Base-by-base conservation (phyloP, 257 asterid genomes). In the Nicotiana noctiflora region DNA sequence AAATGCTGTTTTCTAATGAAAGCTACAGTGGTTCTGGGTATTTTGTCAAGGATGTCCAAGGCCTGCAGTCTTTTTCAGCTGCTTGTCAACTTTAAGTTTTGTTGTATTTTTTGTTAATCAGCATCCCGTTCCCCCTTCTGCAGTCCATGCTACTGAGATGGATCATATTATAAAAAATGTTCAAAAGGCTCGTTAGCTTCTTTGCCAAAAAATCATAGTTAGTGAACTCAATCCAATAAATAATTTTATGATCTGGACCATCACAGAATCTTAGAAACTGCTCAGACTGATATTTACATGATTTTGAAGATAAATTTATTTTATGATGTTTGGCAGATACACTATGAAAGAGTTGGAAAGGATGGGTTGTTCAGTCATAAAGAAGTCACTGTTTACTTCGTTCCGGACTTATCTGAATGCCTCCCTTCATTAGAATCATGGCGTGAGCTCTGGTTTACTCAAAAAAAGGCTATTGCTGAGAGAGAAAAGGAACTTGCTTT, bases 361-460 rank as follows among this genome's bases (percentile, higher is more conserved):
- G 96, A 94, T 84, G 99, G 99, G 76, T 86, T 84, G 84, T 92
- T 86, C 85, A 94, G 96, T 88, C 97, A 96, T 89, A 91, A 85
- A 79, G 99, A 96, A 90, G 90, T 96, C 82, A 92, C 97, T 32
- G 99, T 94, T 68, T 80, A 91, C 80, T 96, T 88, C 81, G 91
- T 94, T 85, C 99, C 99, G 12, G 97, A 96, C 90, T 88, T 96
- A 60, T 90, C 98, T 12, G 92, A 86, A 8, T 95, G 97, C 84
- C 94, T 92, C 75, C 99, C 99, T 80, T 94, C 98, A 27, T 83
- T 91, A 80, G 97, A 92, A 56, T 84, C 83, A 76, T 96, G 99
- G 99, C 86, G 91, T 77, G 95, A 96, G 6, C 95, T 89, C 82
- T 94, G 97, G 98, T 80, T 90, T 84, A 87, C 88, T 86, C 90